Conservation (phyloP, 331 rosid species). For the Erythrophleum ivorense region DNA sequence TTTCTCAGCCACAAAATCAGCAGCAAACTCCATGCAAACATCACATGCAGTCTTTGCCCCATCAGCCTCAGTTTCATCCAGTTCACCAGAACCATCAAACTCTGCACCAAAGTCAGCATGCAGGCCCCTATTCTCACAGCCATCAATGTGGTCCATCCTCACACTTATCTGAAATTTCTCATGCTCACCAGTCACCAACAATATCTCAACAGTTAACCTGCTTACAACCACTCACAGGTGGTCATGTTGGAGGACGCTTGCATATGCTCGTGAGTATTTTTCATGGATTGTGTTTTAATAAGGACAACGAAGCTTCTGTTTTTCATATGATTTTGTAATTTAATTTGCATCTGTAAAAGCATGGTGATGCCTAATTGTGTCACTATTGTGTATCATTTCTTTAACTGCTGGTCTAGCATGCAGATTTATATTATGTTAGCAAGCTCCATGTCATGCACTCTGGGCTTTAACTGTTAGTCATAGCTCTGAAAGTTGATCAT, state of each 20-base stretch:
- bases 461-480: constrained; percentile 27
- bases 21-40: constrained; percentile 75
- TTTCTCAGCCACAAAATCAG: constrained; percentile 67
- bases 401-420: constrained; percentile 24
- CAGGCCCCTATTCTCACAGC: constrained; percentile 73
- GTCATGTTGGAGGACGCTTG: constrained; percentile 84
- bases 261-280: constrained; percentile 76
- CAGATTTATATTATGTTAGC: constrained; percentile 8
- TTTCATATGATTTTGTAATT: constrained; percentile 28
- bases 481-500: constrained; percentile 13
- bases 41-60: constrained; percentile 71
- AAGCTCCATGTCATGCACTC: not conserved
- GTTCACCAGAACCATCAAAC: constrained; percentile 80
- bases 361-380: not conserved
- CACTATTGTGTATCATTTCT: constrained; percentile 3
- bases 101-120: constrained; percentile 79
- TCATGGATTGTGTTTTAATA: constrained; percentile 16
- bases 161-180: constrained; percentile 76
- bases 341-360: constrained; percentile 25
- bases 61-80: constrained; percentile 84
- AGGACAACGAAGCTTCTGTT: constrained; percentile 17
- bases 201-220: constrained; percentile 84
- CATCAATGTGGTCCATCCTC: constrained; percentile 78
- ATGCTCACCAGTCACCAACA: constrained; percentile 78
- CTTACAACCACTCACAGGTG: constrained; percentile 74